Conservation (phyloP, 2,329 filamentous ascomycete genomes). For the Annulohypoxylon truncatum region DNA sequence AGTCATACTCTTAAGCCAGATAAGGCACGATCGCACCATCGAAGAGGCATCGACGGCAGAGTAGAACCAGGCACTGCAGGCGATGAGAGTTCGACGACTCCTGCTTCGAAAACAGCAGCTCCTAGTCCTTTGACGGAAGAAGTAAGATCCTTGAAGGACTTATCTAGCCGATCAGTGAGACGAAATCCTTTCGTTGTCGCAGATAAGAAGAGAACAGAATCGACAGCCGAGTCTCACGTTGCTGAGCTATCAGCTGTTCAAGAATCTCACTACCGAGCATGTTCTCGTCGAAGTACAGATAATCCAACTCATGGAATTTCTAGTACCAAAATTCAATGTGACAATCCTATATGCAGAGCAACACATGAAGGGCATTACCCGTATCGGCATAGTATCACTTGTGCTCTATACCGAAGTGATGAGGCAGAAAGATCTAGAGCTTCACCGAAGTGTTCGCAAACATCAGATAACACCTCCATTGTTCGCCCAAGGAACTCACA, state of each 20-base stretch:
- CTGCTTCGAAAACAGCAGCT: background rate
- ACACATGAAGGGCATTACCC: conserved; percentile 48
- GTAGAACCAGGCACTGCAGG: background rate
- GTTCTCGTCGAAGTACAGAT: background rate
- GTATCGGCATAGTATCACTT: conserved; percentile 51
- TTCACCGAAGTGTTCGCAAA: background rate
- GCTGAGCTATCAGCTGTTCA: background rate
- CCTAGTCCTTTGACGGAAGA: background rate
- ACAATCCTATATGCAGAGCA: conserved; percentile 48
- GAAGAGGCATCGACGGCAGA: background rate
- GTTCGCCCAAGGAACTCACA: conserved; percentile 4
- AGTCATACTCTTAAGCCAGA: conserved; percentile 32
- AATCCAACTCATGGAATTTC: conserved; percentile 16
- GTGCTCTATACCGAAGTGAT: conserved; percentile 42
- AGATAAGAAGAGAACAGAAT: conserved; percentile 33
- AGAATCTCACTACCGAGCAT: background rate
- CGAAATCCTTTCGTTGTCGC: conserved; percentile 44
- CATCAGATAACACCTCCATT: background rate
- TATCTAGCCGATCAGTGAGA: conserved; percentile 27
- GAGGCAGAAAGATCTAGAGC: conserved; percentile 25
- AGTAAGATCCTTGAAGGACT: background rate
- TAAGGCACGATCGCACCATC: conserved; percentile 16
- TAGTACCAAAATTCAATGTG: conserved; percentile 41
- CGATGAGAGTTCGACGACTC: background rate
- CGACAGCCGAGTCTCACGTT: background rate